phyloP scores from a whole-genome alignment of 306 rosid genomes.

The Chamaecrista fasciculata region DNA sequence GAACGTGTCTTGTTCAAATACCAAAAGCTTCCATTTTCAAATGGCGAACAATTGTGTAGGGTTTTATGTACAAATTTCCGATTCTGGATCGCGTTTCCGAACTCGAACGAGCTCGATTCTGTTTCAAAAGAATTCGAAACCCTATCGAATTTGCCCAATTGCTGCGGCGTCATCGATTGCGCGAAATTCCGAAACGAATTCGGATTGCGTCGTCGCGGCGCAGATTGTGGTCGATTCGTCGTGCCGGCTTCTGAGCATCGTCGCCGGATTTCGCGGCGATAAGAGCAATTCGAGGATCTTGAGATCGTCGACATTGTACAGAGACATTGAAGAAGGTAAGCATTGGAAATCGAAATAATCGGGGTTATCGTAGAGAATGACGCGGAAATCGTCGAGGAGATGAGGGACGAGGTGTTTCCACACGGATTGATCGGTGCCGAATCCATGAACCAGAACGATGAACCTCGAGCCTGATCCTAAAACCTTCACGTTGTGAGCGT shows the following conservation, averaged over 20 bases:
- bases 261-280: conserved; percentile 57
- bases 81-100: conserved; percentile 77
- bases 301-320: conserved; percentile 46
- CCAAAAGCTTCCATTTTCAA: too few species aligned
- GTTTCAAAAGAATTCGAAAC: conserved; percentile 41
- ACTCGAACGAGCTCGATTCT: conserved; percentile 42
- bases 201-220: conserved; percentile 47
- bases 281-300: conserved; percentile 49
- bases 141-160: conserved; percentile 63
- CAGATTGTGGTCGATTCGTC: conserved; percentile 74
- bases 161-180: conserved; percentile 69
- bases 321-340: conserved; percentile 50
- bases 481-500: conserved; percentile 44
- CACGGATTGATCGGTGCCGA: conserved; percentile 45
- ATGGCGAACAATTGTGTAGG: conserved; percentile 82
- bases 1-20: too few species aligned
- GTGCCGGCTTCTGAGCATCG: conserved; percentile 56
- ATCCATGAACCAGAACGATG: conserved; percentile 44
- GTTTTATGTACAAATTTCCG: conserved; percentile 86
- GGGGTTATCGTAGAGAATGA: conserved; percentile 41
- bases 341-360: conserved; percentile 43
- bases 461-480: conserved; percentile 35
- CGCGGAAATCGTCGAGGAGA: conserved; percentile 39
- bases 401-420: conserved; percentile 51
- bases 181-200: conserved; percentile 18